phyloP scores from a whole-genome alignment of 169 alveolate genomes.

The Besnoitia besnoiti region DNA sequence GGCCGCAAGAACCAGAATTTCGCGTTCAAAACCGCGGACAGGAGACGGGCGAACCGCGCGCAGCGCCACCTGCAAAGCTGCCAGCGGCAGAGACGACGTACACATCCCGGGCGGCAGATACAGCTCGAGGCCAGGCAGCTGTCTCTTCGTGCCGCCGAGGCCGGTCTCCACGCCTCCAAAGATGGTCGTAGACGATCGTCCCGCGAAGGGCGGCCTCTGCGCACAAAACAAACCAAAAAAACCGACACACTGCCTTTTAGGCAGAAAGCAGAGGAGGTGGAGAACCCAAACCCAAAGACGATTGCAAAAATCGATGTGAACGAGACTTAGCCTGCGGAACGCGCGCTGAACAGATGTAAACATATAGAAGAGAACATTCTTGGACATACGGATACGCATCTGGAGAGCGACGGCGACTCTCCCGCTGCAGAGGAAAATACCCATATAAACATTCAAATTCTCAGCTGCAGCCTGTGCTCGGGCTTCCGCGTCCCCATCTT shows the following conservation, averaged over 20 bases:
- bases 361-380: not conserved
- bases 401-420: too few species aligned
- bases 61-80: slow-evolving; percentile 57
- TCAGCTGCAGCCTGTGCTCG: not conserved
- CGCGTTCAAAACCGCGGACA: slow-evolving; percentile 36
- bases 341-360: too few species aligned
- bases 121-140: slow-evolving; percentile 60
- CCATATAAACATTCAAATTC: too few species aligned
- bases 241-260: not conserved
- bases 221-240: not conserved
- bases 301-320: too few species aligned
- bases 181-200: not conserved
- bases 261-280: not conserved
- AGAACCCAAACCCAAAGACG: not conserved
- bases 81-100: slow-evolving; percentile 56
- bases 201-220: not conserved
- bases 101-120: slow-evolving; percentile 54
- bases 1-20: not conserved
- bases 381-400: not conserved
- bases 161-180: not conserved
- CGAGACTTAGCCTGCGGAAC: not conserved
- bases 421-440: too few species aligned
- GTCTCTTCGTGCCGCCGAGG: slow-evolving; percentile 34
- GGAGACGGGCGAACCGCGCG: slow-evolving; percentile 46
- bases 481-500: not conserved